Percentiles rank a stretch among this genome's conserved stretches.
phyloP scores from a whole-genome alignment of 371 early-diverging fungal species.

The Apophysomyces ossiformis region DNA sequence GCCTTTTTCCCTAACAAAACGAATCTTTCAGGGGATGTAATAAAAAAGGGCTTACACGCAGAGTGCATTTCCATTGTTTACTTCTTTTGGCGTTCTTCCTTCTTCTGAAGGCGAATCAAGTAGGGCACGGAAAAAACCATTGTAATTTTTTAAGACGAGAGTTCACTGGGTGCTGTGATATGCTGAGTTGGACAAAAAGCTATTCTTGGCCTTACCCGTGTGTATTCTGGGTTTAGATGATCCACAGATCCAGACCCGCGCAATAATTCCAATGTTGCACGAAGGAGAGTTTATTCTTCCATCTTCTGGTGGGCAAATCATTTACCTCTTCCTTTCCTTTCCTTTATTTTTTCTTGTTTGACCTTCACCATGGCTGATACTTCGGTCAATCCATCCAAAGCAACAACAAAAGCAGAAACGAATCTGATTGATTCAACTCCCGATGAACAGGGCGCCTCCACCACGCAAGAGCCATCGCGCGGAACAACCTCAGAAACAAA shows the following conservation, averaged over 20 bases:
- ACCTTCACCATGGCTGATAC: conserved; percentile 9
- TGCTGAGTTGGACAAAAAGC: background rate
- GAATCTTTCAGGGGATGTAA: too few species aligned
- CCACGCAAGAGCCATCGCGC: background rate
- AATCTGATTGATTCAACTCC: conserved; percentile 3
- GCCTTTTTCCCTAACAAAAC: too few species aligned
- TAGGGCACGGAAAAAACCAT: too few species aligned
- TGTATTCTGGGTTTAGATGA: conserved; percentile 10
- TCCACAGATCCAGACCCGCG: conserved; percentile 10
- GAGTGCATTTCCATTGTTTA: too few species aligned
- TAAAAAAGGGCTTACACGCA: too few species aligned
- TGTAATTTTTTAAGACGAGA: too few species aligned
- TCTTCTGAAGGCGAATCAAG: too few species aligned
- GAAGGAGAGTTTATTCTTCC: conserved; percentile 1
- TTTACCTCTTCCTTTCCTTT: conserved; percentile 10
- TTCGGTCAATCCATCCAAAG: background rate
- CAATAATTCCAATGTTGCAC: conserved; percentile 3
- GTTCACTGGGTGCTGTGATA: background rate
- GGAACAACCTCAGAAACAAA: conserved; percentile 10
- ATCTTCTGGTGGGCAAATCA: background rate
- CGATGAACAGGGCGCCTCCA: conserved; percentile 4
- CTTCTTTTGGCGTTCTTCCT: too few species aligned
- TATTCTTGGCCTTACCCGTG: background rate
- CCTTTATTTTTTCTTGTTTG: background rate
- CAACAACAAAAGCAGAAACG: conserved; percentile 1